Base-by-base conservation (phyloP, 345 rosid species). In the Eutrema yunnanense region DNA sequence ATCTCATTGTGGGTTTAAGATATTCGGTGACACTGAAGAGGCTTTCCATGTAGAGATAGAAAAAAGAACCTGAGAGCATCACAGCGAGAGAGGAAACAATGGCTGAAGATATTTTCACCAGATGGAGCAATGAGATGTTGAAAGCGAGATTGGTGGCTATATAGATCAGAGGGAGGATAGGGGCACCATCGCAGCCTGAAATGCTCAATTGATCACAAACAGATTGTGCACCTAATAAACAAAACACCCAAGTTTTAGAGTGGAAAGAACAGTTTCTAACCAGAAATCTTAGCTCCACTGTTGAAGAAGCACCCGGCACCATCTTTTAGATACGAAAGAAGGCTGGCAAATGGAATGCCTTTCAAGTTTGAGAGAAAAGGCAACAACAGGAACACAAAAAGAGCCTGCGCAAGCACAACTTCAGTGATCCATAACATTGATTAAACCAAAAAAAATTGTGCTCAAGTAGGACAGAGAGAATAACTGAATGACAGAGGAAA, bases 261-360 rank as follows among this genome's bases (percentile, higher is more conserved):
- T 38, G 5, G 59, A 22, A 26, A 65, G 22, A 63, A 50, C 30
- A 4, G 50, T n/a, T 4, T 73, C 90, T 88, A 78, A 80, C 96
- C 93, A 72, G 87, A 51, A 64, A 70, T 56, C 56, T 71, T 79
- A 51, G 78, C 73, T 82, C 89, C 91, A 57, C 57, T 76, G 62
- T 92, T 90, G 36, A 90, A 65, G 77, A 92, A 85, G 84, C 98
- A 90, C 57, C 89, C 89, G 59, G 89, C 90, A 72, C 96, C 98
- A 80, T 84, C 81, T 82, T 79, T 90, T 47, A 92, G 69, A 79
- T 88, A 88, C 0, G 67, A 61, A 67, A 88, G 96, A 77, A 92
- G 88, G 76, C 84, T 79, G 3, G 77, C 65, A 72, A 88, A 84
- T 30, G 91, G 88, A 78, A 88, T 88, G 61, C 98, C 96, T 82